Conservation (phyloP, 225 moss, liverwort and hornwort species). For the Pseudoscleropodium purum region DNA sequence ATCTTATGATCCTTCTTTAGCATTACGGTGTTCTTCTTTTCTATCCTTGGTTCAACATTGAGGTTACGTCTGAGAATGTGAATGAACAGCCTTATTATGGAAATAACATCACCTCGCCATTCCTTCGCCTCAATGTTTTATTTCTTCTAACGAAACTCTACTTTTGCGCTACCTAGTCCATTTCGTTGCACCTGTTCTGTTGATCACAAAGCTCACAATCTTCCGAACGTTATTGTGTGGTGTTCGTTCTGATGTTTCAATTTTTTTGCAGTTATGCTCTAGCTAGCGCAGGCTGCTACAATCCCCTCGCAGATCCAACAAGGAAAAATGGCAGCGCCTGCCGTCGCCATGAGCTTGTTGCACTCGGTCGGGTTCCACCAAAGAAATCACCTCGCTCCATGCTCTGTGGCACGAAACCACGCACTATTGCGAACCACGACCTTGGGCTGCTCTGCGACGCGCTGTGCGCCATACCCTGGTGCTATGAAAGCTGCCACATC, state of each 20-base stretch:
- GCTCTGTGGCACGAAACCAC: constrained; percentile 2
- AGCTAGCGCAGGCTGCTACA: neutral
- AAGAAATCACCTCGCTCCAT: neutral
- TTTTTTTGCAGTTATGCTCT: neutral
- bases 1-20: neutral
- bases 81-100: neutral
- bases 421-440: neutral
- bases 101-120: neutral
- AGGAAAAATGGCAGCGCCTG: constrained; percentile 20
- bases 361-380: neutral
- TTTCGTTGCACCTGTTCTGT: neutral
- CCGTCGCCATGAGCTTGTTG: constrained; percentile 21
- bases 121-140: neutral
- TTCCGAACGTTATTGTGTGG: neutral
- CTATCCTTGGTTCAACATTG: neutral
- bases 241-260: neutral
- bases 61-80: neutral
- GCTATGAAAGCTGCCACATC: neutral
- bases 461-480: neutral
- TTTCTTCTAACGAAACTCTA: neutral
- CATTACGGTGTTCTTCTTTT: neutral
- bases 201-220: neutral
- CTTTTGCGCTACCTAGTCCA: neutral
- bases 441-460: neutral
- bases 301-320: neutral